Evolutionary conservation across 2,329 filamentous ascomycete species (phyloP), one percentile per base, ranked within the genome.

Genomic region (Apiospora koreana): DNA sequence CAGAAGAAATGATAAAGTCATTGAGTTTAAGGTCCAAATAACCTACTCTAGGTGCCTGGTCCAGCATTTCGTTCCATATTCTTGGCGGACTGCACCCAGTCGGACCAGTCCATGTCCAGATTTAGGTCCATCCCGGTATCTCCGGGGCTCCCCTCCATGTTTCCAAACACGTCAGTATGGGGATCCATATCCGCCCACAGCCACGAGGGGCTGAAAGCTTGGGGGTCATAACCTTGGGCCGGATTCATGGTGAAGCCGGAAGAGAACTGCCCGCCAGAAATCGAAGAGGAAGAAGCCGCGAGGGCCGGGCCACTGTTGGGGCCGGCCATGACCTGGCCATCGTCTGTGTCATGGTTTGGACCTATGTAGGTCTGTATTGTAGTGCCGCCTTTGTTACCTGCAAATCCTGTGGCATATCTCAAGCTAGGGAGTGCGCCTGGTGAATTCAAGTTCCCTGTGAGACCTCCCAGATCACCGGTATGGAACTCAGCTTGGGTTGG

Each of bases 71-170:
- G 31, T 71, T 81, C 79, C 74, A 80, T 77, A 0, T 71, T 75
- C 16, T 74, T 74, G 1, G 79, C 80, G 21, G 78, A 79, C 43
- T 79, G 75, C 3, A 83, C 68, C 81, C 81, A 83, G 14, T 73
- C 73, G 42, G 80, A 77, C 81, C 81, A 83, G 66, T 83, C 75
- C 1, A 82, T 72, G 0, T 77, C 76, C 0, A 68, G 72, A 3
- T 79, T 78, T 6, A 80, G 70, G 10, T 81, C 77, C 71, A 81
- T 74, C 35, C 79, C 75, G 0, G 77, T 68, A 68, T 78, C 73
- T 45, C 62, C 48, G 3, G 68, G 31, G 7, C 73, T 75, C 7
- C 54, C 54, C 31, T 62, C 54, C 31, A 38, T 8, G 1, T 38
- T 38, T 7, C 18, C 54, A 23, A 79, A 78, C 0, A 74, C 68